Base-by-base conservation (phyloP, 2,329 filamentous ascomycete species). In the Fusarium mundagurra region DNA sequence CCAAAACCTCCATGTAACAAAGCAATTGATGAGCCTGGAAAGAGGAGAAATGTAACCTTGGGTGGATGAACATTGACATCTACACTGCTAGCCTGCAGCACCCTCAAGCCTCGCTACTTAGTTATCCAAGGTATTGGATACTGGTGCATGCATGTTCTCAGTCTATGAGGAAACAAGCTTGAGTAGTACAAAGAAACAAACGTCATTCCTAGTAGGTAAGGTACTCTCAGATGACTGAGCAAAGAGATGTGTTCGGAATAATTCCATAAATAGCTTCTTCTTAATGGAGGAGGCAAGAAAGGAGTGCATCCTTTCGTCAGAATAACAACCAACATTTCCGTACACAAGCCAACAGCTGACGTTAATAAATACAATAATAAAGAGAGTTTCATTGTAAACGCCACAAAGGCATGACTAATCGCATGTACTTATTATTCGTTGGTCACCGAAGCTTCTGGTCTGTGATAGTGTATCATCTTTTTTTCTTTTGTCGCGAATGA, bases 381-480 rank as follows among this genome's bases (percentile, higher is more conserved):
- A 33, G 39, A 58, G 24, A 58, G 22, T 59, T 44, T 20, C 22
- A 12, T 45, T 51, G 39, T 39, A 20, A 43, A 29, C 31, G 12
- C n/a, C 13, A 24, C 50, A 61, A 36, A 65, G 38, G 18, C 34
- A 59, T 72, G 68, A 75, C 72, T 74, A 74, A 74, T 74, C 64
- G 20, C 24, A 41, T 36, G 20, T 51, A 16, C 29, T 57, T 20
- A n/a, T 43, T 51, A 59, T 51, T 57, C 58, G 41, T 71, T 53
- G 38, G 29, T 45, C 64, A 54, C 63, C 59, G 68, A 77, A 77
- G 61, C 55, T 77, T 77, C 76, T 77, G 65, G 74, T 61, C 57
- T 24, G 47, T 59, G 63, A 59, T 74, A 7, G 24, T n/a, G 18
- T 41, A 72, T 67, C 36, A 67, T 68, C 45, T 53, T 57, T 54